Evolutionary conservation across 495 filamentous ascomycete genomes (phyloP).

Genomic region (Penicillium verhagenii): DNA sequence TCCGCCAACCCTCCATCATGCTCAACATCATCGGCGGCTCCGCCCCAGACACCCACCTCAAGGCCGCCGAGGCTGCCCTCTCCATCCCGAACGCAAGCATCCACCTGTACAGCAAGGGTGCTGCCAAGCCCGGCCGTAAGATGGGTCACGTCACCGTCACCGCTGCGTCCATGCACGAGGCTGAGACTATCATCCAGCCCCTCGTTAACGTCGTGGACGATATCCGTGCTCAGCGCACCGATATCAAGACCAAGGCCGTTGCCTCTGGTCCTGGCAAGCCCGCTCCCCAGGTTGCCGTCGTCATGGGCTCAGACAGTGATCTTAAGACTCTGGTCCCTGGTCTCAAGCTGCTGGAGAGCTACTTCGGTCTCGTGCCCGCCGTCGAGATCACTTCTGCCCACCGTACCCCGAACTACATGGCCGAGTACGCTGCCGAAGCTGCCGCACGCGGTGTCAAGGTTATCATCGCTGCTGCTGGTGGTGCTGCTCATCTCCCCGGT

Average conservation of each 20-base stretch:
- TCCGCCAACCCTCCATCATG: slow-evolving; percentile 79
- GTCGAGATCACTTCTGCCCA: slow-evolving; percentile 92
- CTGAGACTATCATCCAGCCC: slow-evolving; percentile 66
- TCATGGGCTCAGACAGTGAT: slow-evolving; percentile 96
- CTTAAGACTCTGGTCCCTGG: slow-evolving; percentile 75
- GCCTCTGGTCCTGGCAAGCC: slow-evolving; percentile 33
- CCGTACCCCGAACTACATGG: slow-evolving; percentile 84
- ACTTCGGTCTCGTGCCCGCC: slow-evolving; percentile 71
- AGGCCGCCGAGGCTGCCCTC: slow-evolving; percentile 63
- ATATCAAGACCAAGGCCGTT: slow-evolving; percentile 42
- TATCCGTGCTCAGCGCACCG: slow-evolving; percentile 60
- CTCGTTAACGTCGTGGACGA: slow-evolving; percentile 62
- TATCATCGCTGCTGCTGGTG: slow-evolving; percentile 93
- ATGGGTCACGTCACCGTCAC: slow-evolving; percentile 91
- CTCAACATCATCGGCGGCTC: slow-evolving; percentile 91
- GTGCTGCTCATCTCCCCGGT: slow-evolving; percentile 87
- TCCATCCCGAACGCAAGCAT: slow-evolving; percentile 60
- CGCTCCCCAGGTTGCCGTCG: slow-evolving; percentile 71
- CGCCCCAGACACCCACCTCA: slow-evolving; percentile 64
- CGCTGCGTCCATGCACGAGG: slow-evolving; percentile 64
- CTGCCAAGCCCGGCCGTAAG: slow-evolving; percentile 80
- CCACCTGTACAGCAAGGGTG: slow-evolving; percentile 90
- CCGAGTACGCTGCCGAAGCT: slow-evolving; percentile 67
- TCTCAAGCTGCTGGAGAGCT: slow-evolving; percentile 68
- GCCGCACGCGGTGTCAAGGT: slow-evolving; percentile 72